Evolutionary conservation across 768 basidiomycete species (phyloP).

Genomic region (Coprinopsis sp.): DNA sequence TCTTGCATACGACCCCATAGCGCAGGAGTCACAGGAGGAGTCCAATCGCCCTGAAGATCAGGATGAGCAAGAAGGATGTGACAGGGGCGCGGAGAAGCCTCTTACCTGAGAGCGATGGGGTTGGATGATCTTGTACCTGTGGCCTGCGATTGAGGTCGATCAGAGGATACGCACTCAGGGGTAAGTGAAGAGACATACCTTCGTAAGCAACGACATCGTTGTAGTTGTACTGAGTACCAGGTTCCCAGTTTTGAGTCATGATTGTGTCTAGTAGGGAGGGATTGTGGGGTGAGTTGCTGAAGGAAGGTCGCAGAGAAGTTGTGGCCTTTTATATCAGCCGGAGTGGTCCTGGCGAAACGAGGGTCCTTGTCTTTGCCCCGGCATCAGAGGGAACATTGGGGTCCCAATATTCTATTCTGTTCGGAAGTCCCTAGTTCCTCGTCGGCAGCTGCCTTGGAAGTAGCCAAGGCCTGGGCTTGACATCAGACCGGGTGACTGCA

Average conservation of each 20-base stretch:
- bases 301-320: not conserved
- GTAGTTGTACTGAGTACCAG: constrained; percentile 53
- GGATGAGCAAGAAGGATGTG: not conserved
- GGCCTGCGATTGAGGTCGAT: constrained; percentile 29
- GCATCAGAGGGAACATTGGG: too few species aligned
- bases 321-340: too few species aligned
- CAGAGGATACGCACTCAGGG: not conserved
- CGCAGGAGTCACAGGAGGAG: constrained; percentile 55
- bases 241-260: constrained; percentile 54
- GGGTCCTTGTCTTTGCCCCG: too few species aligned
- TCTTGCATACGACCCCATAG: constrained; percentile 54
- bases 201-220: constrained; percentile 54
- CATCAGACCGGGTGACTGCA: too few species aligned
- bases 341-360: too few species aligned
- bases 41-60: constrained; percentile 59
- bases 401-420: too few species aligned
- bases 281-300: not conserved
- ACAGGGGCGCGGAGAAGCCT: not conserved
- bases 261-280: constrained; percentile 8
- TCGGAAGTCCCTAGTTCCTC: too few species aligned
- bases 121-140: constrained; percentile 66
- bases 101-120: constrained; percentile 63
- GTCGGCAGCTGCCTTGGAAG: too few species aligned
- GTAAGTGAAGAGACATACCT: constrained; percentile 29
- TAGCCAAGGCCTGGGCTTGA: too few species aligned